Base-by-base conservation (phyloP, 1,139 yeast species). In the Sugiyamaella paludigena region DNA sequence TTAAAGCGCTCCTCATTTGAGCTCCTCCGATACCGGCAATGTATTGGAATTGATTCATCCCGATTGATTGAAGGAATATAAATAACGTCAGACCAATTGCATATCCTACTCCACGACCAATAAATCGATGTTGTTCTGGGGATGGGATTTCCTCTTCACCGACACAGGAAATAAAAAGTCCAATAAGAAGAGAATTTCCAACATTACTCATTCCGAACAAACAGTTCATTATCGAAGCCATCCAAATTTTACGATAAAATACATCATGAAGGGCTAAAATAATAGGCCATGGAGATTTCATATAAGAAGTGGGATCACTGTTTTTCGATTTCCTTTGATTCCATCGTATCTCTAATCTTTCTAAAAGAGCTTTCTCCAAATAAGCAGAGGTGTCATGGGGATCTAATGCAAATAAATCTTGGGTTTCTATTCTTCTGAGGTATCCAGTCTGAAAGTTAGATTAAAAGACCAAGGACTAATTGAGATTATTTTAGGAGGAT, bases 1-100 rank as follows among this genome's bases (percentile, higher is more conserved):
- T 74, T 36, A 76, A 60, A 1, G 75, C 71, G 0, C 76, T 74
- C 58, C 74, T 74, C 12, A 70, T 72, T 57, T 73, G 74, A 8
- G 76, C 76, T 40, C 79, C 80, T 2, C 39, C 45, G 39, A 45
- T 45, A 34, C 40, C 40, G 29, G n/a, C 48, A 13, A 39, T 40
- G 30, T 45, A 45, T 16, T 11, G 31, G 40, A 24, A 39, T 32
- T 45, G 34, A n/a, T 45, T 32, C 27, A 45, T 42, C 8, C 32
- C 16, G 16, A 30, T 45, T 10, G 48, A 36, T 12, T 39, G 46
- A 2, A 36, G 9, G 28, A 49, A 41, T 19, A 36, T 12, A 13
- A 49, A 19, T 7, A 43, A n/a, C 10, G 45, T 30, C 7, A 42
- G 38, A n/a, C 48, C 54, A 4, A 51, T 38, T 10, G 42, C 54